Percentiles rank a stretch among this genome's conserved stretches.
Evolutionary conservation across 2,329 filamentous ascomycete genomes (phyloP).

Genomic region (Monascus ruber): DNA sequence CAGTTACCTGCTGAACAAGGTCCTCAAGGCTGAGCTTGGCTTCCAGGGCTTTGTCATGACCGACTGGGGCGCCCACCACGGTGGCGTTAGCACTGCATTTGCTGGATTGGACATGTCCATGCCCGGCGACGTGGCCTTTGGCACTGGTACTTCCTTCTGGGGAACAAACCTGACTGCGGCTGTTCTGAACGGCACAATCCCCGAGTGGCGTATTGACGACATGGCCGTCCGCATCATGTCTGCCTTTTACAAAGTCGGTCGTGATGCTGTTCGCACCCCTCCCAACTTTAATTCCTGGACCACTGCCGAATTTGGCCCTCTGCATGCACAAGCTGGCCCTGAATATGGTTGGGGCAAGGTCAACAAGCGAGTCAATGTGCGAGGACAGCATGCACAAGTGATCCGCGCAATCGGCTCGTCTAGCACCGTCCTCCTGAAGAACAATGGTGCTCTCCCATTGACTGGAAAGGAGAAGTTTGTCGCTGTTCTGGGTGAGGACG

Average conservation of each 20-base stretch:
- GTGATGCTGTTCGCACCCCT: constrained; percentile 39
- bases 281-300: constrained; percentile 91
- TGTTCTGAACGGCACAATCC: constrained; percentile 78
- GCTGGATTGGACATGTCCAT: constrained; percentile 72
- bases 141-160: constrained; percentile 63
- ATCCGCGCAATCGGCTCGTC: constrained; percentile 69
- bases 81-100: constrained; percentile 53
- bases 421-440: constrained; percentile 84
- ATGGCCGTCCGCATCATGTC: constrained; percentile 75
- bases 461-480: constrained; percentile 61
- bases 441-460: constrained; percentile 63
- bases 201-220: constrained; percentile 79
- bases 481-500: constrained; percentile 72
- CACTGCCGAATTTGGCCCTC: constrained; percentile 58
- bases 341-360: constrained; percentile 45
- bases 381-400: constrained; percentile 55
- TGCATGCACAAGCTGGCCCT: constrained; percentile 52
- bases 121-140: constrained; percentile 71
- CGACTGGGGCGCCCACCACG: constrained; percentile 70
- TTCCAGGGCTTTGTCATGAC: constrained; percentile 60
- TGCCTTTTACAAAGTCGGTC: constrained; percentile 53
- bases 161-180: constrained; percentile 79
- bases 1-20: constrained; percentile 45
- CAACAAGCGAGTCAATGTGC: constrained; percentile 79
- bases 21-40: constrained; percentile 62